Evolutionary conservation across 306 rosid genomes (phyloP).

Genomic region (Spatholobus suberectus): DNA sequence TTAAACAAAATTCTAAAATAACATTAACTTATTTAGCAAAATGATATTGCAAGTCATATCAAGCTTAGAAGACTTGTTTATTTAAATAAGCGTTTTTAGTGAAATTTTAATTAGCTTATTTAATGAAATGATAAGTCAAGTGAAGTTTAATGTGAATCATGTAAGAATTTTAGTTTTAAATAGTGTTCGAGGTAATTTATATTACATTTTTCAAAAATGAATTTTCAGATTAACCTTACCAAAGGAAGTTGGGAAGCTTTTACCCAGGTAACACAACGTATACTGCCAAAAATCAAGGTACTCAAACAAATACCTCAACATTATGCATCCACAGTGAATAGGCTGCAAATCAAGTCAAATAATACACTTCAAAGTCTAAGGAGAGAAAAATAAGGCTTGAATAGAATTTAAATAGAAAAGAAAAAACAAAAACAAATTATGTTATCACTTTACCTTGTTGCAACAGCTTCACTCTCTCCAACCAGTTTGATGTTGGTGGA

Average conservation of each 20-base stretch:
- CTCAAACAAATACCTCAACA: slow-evolving; percentile 63
- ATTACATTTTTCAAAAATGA: not conserved
- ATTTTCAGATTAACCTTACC: slow-evolving; percentile 56
- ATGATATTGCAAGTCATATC: too few relatives aligned
- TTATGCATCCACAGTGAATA: slow-evolving; percentile 86
- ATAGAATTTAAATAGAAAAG: not conserved
- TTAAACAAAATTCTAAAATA: too few relatives aligned
- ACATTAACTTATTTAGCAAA: too few relatives aligned
- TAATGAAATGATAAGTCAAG: too few relatives aligned
- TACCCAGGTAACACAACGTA: slow-evolving; percentile 70
- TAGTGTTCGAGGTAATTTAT: too few relatives aligned
- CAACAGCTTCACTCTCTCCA: not conserved
- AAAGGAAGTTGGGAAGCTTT: slow-evolving; percentile 50
- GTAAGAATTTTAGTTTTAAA: too few relatives aligned
- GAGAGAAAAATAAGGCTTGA: not conserved
- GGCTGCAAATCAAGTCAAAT: slow-evolving; percentile 57
- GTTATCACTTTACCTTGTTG: not conserved
- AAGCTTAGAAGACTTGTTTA: too few relatives aligned
- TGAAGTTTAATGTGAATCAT: too few relatives aligned
- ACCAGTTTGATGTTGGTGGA: not conserved
- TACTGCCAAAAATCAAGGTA: slow-evolving; percentile 79
- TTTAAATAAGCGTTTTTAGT: too few relatives aligned
- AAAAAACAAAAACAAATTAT: not conserved
- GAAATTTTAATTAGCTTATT: too few relatives aligned
- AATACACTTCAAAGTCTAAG: slow-evolving; percentile 1